Evolutionary conservation across 176 grass and related monocot genomes (phyloP), one percentile per base, ranked within the genome.

Genomic region (Bromus sterilis): DNA sequence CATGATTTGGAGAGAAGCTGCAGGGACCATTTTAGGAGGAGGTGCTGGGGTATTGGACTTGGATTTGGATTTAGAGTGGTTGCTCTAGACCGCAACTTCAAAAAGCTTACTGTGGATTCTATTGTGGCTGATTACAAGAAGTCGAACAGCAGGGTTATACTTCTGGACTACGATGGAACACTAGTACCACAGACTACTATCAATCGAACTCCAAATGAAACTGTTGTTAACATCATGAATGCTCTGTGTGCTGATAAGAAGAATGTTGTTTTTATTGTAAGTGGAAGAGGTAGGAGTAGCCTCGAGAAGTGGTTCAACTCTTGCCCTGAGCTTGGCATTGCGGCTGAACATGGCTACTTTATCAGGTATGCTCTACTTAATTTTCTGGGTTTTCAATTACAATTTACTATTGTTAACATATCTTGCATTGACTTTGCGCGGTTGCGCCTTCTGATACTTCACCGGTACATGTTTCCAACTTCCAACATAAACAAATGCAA

Each of bases 341-440:
- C 86, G 29, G 86, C 90, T 39, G 90, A 92, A 83, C 90, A 92
- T 89, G 90, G 90, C 29, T 92, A 92, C 83, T 89, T 92, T 33
- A 83, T 86, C 51, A 89, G 90, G 90, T 92, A 89, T 32, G 9
- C 33, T 58, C 5, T 71, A 44, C 43, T 44, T 71, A 44, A 20
- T 71, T 71, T 29, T 71, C 21, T 69, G 24, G 21, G 14, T 25
- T 14, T 69, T 37, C 24, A 41, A 4, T 75, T 56, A 25, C 2
- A 11, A 16, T 69, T 46, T 46, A 37, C 44, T 31, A 18, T 60
- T 76, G 29, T 86, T 76, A 37, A 23, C 44, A 23, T 41, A n/a
- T 59, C 48, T 82, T 77, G 44, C 32, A 41, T 62, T 82, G 29
- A 25, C 34, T 56, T 34, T 11, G 30, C 66, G 29, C 39, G 26